Evolutionary conservation across 148 eudicot species (phyloP).

Genomic region (Limonium bicolor): DNA sequence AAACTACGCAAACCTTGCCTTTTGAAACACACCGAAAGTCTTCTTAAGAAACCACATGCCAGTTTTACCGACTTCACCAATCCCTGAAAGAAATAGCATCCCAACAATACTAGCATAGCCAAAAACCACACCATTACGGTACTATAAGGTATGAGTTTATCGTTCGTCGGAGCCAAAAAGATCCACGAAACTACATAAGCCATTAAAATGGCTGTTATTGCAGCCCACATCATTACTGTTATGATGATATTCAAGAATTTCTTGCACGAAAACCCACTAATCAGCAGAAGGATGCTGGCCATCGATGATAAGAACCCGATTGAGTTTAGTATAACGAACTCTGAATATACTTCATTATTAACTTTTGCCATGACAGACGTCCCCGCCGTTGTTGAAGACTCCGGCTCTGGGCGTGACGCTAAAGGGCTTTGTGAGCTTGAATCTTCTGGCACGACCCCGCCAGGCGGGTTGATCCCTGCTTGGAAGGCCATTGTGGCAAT

Average conservation of each 20-base stretch:
- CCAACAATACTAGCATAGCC: too few relatives aligned
- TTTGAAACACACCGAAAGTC: too few relatives aligned
- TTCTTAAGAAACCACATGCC: too few relatives aligned
- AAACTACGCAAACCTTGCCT: too few relatives aligned
- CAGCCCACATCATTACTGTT: constrained; percentile 8
- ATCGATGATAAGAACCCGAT: constrained; percentile 4
- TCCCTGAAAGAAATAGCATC: too few relatives aligned
- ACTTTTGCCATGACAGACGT: constrained; percentile 3
- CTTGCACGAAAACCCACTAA: constrained; percentile 8
- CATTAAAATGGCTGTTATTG: constrained; percentile 1
- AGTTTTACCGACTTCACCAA: too few relatives aligned
- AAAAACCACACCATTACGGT: too few relatives aligned
- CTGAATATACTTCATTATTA: neutral
- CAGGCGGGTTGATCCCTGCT: constrained; percentile 16
- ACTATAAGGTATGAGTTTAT: too few relatives aligned
- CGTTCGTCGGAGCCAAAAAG: too few relatives aligned
- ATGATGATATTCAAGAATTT: neutral
- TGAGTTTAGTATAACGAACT: neutral
- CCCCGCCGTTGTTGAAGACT: neutral
- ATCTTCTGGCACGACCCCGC: constrained; percentile 8
- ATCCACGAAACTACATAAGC: too few relatives aligned
- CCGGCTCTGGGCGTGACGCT: too few relatives aligned
- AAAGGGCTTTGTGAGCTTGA: too few relatives aligned
- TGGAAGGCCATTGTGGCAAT: constrained; percentile 14
- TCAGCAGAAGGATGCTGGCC: constrained; percentile 6